phyloP scores from a whole-genome alignment of 2,329 filamentous ascomycete species.

The Penicillium sp. region DNA sequence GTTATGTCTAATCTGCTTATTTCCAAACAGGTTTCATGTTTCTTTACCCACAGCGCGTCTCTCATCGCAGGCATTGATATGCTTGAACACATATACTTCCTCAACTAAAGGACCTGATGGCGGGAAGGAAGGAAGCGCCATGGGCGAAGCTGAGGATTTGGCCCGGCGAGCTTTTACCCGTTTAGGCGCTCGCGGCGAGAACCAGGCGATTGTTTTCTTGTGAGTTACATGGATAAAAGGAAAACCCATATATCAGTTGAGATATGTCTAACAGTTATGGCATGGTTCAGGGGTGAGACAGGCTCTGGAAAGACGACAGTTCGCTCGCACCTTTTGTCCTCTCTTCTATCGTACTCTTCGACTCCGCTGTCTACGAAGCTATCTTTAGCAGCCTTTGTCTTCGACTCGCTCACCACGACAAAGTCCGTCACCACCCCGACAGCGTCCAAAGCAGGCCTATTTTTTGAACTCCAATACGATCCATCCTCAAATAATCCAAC shows the following conservation, averaged over 20 bases:
- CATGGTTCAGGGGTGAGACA: constrained; percentile 74
- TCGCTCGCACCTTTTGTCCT: constrained; percentile 79
- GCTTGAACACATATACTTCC: constrained; percentile 90
- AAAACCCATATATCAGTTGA: background rate
- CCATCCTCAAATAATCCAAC: constrained; percentile 77
- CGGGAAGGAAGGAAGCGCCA: constrained; percentile 83
- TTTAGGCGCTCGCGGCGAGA: constrained; percentile 82
- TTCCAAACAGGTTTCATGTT: constrained; percentile 81
- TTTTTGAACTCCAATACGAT: constrained; percentile 96
- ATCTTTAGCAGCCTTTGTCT: constrained; percentile 89
- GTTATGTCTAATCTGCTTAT: constrained; percentile 42
- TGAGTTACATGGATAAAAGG: constrained; percentile 49
- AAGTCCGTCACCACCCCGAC: constrained; percentile 95
- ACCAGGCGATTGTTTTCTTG: constrained; percentile 90
- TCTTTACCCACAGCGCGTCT: constrained; percentile 81
- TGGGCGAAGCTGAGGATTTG: constrained; percentile 88
- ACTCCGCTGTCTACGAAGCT: constrained; percentile 91
- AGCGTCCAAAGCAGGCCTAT: constrained; percentile 90
- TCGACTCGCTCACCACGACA: constrained; percentile 93
- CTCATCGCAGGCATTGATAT: constrained; percentile 86
- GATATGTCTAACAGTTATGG: constrained; percentile 24
- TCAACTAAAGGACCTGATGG: constrained; percentile 87
- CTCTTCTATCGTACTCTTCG: constrained; percentile 82
- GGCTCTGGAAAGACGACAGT: constrained; percentile 95
- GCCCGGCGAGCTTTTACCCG: constrained; percentile 81